Conservation (phyloP, 345 rosid genomes). For the Corchorus capsularis region DNA sequence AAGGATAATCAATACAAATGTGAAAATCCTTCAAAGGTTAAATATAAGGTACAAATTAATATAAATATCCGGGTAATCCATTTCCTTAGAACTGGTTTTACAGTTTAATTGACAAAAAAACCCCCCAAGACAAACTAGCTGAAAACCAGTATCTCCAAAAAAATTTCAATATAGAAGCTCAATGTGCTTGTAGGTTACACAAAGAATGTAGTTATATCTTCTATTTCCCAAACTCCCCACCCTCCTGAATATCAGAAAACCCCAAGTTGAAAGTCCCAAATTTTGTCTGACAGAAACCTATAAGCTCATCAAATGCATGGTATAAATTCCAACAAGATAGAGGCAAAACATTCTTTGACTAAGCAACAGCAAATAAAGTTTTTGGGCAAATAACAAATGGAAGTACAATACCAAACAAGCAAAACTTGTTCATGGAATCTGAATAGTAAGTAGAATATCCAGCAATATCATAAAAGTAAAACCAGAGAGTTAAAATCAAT, state of each 20-base stretch:
- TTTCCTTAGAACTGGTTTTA: background rate
- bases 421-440: background rate
- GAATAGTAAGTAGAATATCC: too few species aligned
- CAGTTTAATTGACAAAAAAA: constrained; percentile 10
- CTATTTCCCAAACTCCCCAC: background rate
- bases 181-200: background rate
- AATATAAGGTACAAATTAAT: background rate
- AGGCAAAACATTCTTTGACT: constrained; percentile 2
- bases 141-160: constrained; percentile 16
- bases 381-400: background rate
- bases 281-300: constrained; percentile 10
- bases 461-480: background rate
- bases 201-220: background rate
- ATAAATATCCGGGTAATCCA: background rate
- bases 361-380: background rate
- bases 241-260: background rate
- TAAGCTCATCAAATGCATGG: constrained; percentile 8
- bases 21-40: constrained; percentile 13
- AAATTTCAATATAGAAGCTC: background rate
- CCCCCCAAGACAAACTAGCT: background rate
- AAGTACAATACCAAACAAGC: background rate
- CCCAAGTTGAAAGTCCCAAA: constrained; percentile 6
- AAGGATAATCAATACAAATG: constrained; percentile 20
- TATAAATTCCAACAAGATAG: background rate
- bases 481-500: background rate